phyloP scores from a whole-genome alignment of 148 eudicot species.

The Linanthus parryae region DNA sequence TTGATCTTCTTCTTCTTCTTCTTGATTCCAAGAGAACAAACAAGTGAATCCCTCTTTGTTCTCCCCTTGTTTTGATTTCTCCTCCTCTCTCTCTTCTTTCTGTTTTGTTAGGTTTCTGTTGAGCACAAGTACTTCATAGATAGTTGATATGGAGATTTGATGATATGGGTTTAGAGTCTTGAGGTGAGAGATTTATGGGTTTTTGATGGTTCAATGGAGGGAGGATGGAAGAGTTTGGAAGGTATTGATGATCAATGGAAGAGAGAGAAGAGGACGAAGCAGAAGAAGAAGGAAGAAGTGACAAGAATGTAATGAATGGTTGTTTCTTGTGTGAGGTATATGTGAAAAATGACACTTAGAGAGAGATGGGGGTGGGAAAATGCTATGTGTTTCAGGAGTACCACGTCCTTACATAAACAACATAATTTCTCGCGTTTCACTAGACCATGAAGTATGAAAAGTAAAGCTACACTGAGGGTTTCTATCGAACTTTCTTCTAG shows the following conservation, averaged over 20 bases:
- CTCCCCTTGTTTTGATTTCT: conserved; percentile 1
- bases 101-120: conserved; percentile 3
- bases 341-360: conserved; percentile 75
- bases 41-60: neutral
- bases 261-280: conserved; percentile 32
- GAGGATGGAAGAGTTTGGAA: too few relatives aligned
- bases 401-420: too few relatives aligned
- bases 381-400: too few relatives aligned
- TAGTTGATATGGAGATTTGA: conserved; percentile 9
- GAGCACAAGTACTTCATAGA: conserved; percentile 13
- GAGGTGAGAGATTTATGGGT: conserved; percentile 1
- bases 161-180: conserved; percentile 5
- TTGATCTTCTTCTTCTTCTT: too few relatives aligned
- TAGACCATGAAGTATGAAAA: neutral
- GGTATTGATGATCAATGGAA: conserved; percentile 18
- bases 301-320: conserved; percentile 47
- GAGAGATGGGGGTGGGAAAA: conserved; percentile 18
- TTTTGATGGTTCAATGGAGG: conserved; percentile 22
- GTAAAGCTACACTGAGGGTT: neutral
- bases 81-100: neutral
- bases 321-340: conserved; percentile 85
- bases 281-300: conserved; percentile 25
- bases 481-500: too few relatives aligned
- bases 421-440: too few relatives aligned
- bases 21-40: too few relatives aligned